Percentiles rank a stretch among this genome's conserved stretches.
These are phyloP conservation scores for Hansenula sp. DNA, from an alignment of 1,139 yeast genomes.

Conservation along the genomic window DNA sequence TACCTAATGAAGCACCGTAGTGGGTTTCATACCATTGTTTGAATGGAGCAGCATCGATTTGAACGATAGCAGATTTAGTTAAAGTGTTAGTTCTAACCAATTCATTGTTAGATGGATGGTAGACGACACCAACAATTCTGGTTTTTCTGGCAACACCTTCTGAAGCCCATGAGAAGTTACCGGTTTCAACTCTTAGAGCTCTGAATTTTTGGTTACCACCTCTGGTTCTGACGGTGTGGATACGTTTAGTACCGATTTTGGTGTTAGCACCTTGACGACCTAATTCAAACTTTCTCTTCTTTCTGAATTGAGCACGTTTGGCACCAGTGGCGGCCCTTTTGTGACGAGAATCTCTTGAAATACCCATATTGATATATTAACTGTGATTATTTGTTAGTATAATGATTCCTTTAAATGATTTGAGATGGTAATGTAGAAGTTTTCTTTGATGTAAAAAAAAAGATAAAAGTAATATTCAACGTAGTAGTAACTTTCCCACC, in stretches of 20 bases:
- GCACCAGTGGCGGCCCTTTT: conserved; percentile 99
- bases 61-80: conserved; percentile 98
- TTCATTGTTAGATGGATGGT: conserved; percentile 99
- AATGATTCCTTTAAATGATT: background rate
- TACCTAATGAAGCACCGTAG: conserved; percentile 93
- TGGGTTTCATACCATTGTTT: conserved; percentile 99
- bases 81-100: conserved; percentile 99
- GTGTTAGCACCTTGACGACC: conserved; percentile 99
- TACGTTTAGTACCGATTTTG: conserved; percentile 98
- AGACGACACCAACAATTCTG: conserved; percentile 95
- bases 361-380: conserved; percentile 71
- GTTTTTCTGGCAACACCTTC: conserved; percentile 99
- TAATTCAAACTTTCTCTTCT: conserved; percentile 99
- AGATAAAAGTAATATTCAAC: too few relatives aligned
- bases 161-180: conserved; percentile 99
- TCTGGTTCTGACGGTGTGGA: conserved; percentile 98
- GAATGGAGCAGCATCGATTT: conserved; percentile 99
- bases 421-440: background rate
- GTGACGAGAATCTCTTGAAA: conserved; percentile 99
- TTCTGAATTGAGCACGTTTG: conserved; percentile 99
- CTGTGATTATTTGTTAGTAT: conserved; percentile 11
- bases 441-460: background rate
- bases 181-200: conserved; percentile 98
- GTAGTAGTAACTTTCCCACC: too few relatives aligned
- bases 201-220: conserved; percentile 99